These are phyloP conservation scores for Ceratocystiopsis brevicomis DNA, from an alignment of 2,329 filamentous ascomycete genomes.

Conservation along the genomic window DNA sequence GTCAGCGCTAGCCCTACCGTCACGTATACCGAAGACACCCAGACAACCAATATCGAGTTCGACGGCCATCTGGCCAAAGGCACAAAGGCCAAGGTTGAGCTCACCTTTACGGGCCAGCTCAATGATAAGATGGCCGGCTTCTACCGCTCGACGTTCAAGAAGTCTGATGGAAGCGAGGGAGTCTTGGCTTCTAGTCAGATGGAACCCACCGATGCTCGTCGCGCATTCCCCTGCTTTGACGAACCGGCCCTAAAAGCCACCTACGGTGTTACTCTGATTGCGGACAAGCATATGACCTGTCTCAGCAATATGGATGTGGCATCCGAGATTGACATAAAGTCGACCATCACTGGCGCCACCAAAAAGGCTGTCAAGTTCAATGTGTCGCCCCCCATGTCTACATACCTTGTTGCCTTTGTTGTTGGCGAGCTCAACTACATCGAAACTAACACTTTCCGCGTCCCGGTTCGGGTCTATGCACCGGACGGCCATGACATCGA, in stretches of 20 bases:
- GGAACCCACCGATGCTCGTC: conserved; percentile 84
- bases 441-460: conserved; percentile 76
- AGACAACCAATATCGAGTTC: conserved; percentile 69
- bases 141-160: conserved; percentile 84
- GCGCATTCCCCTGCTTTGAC: conserved; percentile 92
- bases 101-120: conserved; percentile 58
- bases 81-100: conserved; percentile 56
- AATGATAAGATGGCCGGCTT: conserved; percentile 86
- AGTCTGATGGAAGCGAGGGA: conserved; percentile 55
- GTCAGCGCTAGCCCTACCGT: conserved; percentile 46
- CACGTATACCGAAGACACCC: conserved; percentile 57
- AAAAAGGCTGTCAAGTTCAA: conserved; percentile 86
- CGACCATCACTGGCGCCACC: conserved; percentile 38
- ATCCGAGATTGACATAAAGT: conserved; percentile 54
- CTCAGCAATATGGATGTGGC: conserved; percentile 94
- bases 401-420: conserved; percentile 85
- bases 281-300: conserved; percentile 78
- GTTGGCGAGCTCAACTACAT: conserved; percentile 87
- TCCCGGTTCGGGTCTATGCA: conserved; percentile 86
- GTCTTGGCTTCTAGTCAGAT: conserved; percentile 86
- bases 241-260: conserved; percentile 86
- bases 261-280: conserved; percentile 79
- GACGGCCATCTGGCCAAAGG: conserved; percentile 53
- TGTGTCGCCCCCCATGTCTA: conserved; percentile 85
- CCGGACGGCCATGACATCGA: conserved; percentile 80